phyloP scores from a whole-genome alignment of 108 stramenopile genomes.

The Fragilaria crotonensis region DNA sequence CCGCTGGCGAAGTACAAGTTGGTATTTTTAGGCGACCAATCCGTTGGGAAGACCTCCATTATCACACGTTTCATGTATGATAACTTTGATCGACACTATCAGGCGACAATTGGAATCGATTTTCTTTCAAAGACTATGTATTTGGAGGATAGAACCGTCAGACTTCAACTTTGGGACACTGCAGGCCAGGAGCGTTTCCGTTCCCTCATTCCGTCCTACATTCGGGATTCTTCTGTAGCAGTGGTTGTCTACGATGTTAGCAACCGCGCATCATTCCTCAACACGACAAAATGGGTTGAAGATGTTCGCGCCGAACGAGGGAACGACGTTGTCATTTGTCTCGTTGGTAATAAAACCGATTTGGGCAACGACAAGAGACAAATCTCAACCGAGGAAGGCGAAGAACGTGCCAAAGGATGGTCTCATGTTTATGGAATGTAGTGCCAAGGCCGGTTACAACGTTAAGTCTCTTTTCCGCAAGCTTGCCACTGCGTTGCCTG shows the following conservation, averaged over 20 bases:
- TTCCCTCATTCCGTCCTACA: slow-evolving; percentile 95
- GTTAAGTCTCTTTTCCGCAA: slow-evolving; percentile 96
- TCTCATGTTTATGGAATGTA: slow-evolving; percentile 96
- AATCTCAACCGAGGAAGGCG: slow-evolving; percentile 95
- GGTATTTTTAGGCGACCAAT: slow-evolving; percentile 98
- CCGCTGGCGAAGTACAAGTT: slow-evolving; percentile 97
- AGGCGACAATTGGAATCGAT: slow-evolving; percentile 99
- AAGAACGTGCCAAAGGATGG: slow-evolving; percentile 91
- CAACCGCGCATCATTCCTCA: slow-evolving; percentile 92
- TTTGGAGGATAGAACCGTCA: slow-evolving; percentile 97
- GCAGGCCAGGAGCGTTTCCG: slow-evolving; percentile 76
- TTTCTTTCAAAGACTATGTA: slow-evolving; percentile 99
- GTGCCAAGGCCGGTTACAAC: slow-evolving; percentile 98
- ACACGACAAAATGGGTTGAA: slow-evolving; percentile 98
- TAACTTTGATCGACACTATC: slow-evolving; percentile 95
- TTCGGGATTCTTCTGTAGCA: slow-evolving; percentile 97
- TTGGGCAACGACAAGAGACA: slow-evolving; percentile 94
- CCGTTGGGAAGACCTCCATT: slow-evolving; percentile 99
- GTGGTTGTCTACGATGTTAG: slow-evolving; percentile 98
- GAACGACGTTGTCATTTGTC: slow-evolving; percentile 95
- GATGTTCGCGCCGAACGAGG: slow-evolving; percentile 97
- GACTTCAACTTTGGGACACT: slow-evolving; percentile 80
- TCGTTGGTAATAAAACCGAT: slow-evolving; percentile 99
- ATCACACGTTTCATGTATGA: slow-evolving; percentile 98
- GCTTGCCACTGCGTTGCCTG: slow-evolving; percentile 94